Percentiles rank a stretch among this genome's conserved stretches.
Conservation (phyloP, 1,284 basidiomycete genomes). For the Apiotrichum montevideense region DNA sequence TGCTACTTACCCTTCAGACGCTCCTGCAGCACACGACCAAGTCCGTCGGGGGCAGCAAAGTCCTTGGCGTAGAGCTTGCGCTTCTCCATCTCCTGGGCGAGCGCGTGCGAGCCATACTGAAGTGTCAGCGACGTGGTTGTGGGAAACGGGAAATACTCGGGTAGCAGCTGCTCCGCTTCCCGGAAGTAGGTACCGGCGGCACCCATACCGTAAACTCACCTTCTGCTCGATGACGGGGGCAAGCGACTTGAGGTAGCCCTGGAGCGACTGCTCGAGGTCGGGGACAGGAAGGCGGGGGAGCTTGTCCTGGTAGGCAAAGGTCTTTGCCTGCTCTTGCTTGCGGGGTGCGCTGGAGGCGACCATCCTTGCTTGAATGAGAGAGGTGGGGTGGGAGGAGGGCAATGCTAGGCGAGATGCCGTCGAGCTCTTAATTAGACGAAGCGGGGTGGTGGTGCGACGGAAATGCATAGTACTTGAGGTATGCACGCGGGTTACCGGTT, state of each 20-base stretch:
- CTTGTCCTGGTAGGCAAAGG: constrained; percentile 46
- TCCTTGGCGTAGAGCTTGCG: constrained; percentile 63
- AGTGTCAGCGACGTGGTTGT: background rate
- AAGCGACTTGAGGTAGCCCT: constrained; percentile 72
- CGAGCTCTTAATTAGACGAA: background rate
- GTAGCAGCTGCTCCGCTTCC: no score
- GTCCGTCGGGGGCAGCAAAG: constrained; percentile 57
- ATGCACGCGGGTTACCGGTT: no score
- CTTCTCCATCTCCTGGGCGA: constrained; percentile 56
- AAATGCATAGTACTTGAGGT: no score
- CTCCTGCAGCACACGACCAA: constrained; percentile 69
- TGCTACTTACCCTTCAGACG: constrained; percentile 62
- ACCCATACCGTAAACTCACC: constrained; percentile 45
- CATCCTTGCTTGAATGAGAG: constrained; percentile 24
- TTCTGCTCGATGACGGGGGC: constrained; percentile 73
- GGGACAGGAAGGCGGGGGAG: constrained; percentile 78
- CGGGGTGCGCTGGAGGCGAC: constrained; percentile 24
- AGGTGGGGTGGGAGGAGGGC: background rate
- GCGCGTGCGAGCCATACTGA: constrained; percentile 54
- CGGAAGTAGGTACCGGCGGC: no score
- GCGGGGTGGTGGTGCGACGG: background rate
- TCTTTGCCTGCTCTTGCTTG: constrained; percentile 40
- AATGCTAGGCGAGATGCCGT: background rate
- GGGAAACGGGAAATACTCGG: background rate
- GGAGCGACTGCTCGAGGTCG: constrained; percentile 66